A percentile compares a stretch with the other conserved stretches of the same genome.
These are phyloP conservation scores for Pseudoscleropodium purum DNA, from an alignment of 225 moss, liverwort and hornwort species.

Conservation along the genomic window DNA sequence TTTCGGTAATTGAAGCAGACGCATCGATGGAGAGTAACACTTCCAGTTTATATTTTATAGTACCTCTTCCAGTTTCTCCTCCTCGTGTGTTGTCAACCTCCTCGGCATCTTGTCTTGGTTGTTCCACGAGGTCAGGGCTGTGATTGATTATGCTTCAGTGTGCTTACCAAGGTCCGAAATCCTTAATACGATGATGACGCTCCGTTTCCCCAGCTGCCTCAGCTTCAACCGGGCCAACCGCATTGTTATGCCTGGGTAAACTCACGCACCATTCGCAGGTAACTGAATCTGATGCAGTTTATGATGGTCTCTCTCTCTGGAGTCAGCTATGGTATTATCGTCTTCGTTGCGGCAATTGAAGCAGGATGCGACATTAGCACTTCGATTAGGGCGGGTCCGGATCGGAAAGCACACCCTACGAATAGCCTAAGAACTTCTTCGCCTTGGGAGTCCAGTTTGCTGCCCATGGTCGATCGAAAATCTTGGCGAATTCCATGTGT, in stretches of 20 bases:
- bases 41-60: not conserved
- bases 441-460: constrained; percentile 37
- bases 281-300: not conserved
- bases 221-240: not conserved
- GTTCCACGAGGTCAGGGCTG: not conserved
- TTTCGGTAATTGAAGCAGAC: not conserved
- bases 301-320: not conserved
- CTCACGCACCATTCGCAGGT: not conserved
- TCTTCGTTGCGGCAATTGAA: not conserved
- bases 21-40: not conserved
- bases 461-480: constrained; percentile 38
- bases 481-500: constrained; percentile 41
- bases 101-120: not conserved
- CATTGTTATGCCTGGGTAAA: not conserved
- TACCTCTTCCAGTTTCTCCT: not conserved
- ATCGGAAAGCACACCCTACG: not conserved
- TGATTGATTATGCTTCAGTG: not conserved
- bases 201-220: not conserved
- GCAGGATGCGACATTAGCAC: not conserved
- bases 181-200: not conserved
- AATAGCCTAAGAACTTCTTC: constrained; percentile 25
- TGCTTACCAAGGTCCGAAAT: not conserved
- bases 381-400: not conserved
- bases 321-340: not conserved
- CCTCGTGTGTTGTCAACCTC: not conserved